Evolutionary conservation across 176 grass and related monocot genomes (phyloP).

Genomic region (Eleusine indica): DNA sequence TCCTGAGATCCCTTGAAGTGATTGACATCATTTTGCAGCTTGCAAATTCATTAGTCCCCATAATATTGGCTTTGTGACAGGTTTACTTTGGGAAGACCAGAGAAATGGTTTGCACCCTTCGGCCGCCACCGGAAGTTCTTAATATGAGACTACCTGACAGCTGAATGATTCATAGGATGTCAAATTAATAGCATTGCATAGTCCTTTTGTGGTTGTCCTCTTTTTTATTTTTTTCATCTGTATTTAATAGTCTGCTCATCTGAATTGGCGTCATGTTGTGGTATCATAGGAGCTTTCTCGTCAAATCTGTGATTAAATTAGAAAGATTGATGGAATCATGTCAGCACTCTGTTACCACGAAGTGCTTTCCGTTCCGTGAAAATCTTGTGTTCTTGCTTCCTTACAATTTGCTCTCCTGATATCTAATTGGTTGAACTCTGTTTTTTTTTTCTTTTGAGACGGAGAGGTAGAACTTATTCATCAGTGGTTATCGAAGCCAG

Average conservation of each 20-base stretch:
- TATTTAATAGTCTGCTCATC: conserved; percentile 27
- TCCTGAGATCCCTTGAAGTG: neutral
- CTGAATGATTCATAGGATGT: conserved; percentile 47
- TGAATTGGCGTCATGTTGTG: conserved; percentile 18
- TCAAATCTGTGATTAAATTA: conserved; percentile 14
- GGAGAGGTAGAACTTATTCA: neutral
- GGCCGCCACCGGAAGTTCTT: conserved; percentile 75
- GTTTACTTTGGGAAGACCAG: conserved; percentile 98
- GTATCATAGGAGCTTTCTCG: conserved; percentile 26
- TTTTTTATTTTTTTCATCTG: conserved; percentile 2
- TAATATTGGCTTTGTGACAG: conserved; percentile 38
- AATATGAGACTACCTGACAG: conserved; percentile 71
- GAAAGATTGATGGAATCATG: neutral
- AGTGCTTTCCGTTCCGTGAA: neutral
- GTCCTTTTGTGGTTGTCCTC: neutral
- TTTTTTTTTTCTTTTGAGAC: too few species aligned
- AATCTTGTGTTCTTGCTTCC: neutral
- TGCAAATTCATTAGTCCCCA: conserved; percentile 19
- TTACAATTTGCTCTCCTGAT: neutral
- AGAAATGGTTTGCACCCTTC: conserved; percentile 89
- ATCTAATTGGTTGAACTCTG: neutral
- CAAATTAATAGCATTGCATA: conserved; percentile 34
- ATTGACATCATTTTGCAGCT: neutral
- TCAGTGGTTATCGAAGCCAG: neutral
- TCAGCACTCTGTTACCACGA: neutral